Evolutionary conservation across 2,329 filamentous ascomycete genomes (phyloP).

Genomic region (Fusarium marasasianum): DNA sequence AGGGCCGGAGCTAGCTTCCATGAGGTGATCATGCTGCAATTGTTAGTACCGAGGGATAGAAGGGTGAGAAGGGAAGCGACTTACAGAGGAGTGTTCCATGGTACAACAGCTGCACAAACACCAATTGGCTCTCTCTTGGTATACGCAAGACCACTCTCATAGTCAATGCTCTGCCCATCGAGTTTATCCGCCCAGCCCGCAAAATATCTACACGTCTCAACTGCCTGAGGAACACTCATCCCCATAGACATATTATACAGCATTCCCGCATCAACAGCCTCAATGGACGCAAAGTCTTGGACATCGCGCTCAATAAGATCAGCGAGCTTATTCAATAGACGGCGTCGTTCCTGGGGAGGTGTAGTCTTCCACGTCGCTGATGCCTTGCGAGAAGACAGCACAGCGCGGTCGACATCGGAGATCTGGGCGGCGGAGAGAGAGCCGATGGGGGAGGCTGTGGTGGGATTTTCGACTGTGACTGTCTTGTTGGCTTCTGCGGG

Average conservation of each 20-base stretch:
- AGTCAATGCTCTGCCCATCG: slow-evolving; percentile 80
- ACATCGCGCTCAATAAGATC: slow-evolving; percentile 77
- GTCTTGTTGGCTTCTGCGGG: neutral
- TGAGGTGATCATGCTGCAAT: slow-evolving; percentile 19
- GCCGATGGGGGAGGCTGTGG: neutral
- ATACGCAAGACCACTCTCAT: slow-evolving; percentile 73
- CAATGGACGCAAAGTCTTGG: slow-evolving; percentile 76
- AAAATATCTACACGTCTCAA: slow-evolving; percentile 64
- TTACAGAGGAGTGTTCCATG: slow-evolving; percentile 75
- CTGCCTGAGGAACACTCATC: slow-evolving; percentile 49
- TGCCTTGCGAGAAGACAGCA: slow-evolving; percentile 80
- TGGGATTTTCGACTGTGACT: slow-evolving; percentile 4
- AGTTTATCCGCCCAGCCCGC: slow-evolving; percentile 89
- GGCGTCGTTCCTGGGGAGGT: slow-evolving; percentile 68
- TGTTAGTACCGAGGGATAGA: neutral
- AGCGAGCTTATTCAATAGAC: slow-evolving; percentile 76
- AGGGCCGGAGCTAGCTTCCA: slow-evolving; percentile 73
- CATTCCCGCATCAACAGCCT: slow-evolving; percentile 85
- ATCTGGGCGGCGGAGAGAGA: slow-evolving; percentile 10
- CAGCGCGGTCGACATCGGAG: slow-evolving; percentile 74
- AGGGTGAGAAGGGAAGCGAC: neutral
- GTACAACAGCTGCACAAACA: slow-evolving; percentile 75
- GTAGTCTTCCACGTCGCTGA: slow-evolving; percentile 53
- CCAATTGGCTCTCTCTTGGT: slow-evolving; percentile 80
- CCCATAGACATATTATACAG: slow-evolving; percentile 64